A percentile compares a stretch with the other conserved stretches of the same genome.
Evolutionary conservation across 2,329 filamentous ascomycete species (phyloP).

Genomic region (Seiridium cupressi): DNA sequence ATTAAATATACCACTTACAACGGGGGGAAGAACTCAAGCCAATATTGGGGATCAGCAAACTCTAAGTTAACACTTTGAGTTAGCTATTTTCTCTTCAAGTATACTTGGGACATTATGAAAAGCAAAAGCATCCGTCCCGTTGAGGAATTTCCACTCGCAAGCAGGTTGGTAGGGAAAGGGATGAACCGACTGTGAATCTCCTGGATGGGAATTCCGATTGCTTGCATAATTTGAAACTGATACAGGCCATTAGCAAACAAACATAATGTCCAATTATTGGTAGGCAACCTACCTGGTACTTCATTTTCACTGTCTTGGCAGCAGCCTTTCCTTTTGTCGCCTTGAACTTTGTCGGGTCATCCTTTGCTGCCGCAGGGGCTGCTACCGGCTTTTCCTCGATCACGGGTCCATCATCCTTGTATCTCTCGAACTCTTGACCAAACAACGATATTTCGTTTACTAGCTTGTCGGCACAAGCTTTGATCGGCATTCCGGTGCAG

Average conservation of each 20-base stretch:
- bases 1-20: slow-evolving; percentile 29
- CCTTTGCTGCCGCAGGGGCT: slow-evolving; percentile 55
- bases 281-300: slow-evolving; percentile 58
- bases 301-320: slow-evolving; percentile 86
- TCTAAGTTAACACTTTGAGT: slow-evolving; percentile 22
- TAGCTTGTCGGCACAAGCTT: slow-evolving; percentile 94
- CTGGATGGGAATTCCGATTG: slow-evolving; percentile 80
- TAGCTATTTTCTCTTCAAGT: too few relatives aligned
- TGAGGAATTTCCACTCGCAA: too few relatives aligned
- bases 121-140: too few relatives aligned
- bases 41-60: slow-evolving; percentile 88
- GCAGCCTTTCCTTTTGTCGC: slow-evolving; percentile 91
- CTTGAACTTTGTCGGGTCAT: slow-evolving; percentile 86
- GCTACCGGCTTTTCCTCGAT: slow-evolving; percentile 48
- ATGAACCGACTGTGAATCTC: slow-evolving; percentile 68
- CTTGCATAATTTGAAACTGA: slow-evolving; percentile 88
- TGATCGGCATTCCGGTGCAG: slow-evolving; percentile 97
- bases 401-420: slow-evolving; percentile 56
- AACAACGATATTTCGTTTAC: slow-evolving; percentile 86
- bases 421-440: slow-evolving; percentile 80
- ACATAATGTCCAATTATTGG: too few relatives aligned
- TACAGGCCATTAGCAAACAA: too few relatives aligned
- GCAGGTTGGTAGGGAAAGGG: too few relatives aligned
- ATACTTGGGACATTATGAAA: too few relatives aligned
- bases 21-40: slow-evolving; percentile 91